phyloP scores from a whole-genome alignment of 257 asterid genomes.

The Solanum sejunctum region DNA sequence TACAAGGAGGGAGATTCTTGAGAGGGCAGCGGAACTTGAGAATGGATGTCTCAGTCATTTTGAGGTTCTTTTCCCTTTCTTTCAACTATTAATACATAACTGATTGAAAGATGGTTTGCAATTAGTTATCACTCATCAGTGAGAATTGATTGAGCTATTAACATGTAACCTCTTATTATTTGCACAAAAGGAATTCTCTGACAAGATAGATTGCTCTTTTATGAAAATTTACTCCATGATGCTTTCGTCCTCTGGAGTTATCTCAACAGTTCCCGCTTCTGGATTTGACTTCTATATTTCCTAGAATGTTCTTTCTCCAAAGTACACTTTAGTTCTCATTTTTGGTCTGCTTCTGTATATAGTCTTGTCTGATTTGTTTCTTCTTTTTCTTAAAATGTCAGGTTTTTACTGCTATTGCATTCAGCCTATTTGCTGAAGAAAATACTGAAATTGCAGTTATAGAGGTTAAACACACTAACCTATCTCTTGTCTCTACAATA shows the following conservation, averaged over 20 bases:
- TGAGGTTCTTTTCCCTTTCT: conserved; percentile 42
- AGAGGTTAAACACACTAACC: conserved; percentile 43
- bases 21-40: conserved; percentile 49
- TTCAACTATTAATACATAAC: background rate
- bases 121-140: background rate
- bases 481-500: background rate
- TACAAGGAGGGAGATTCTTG: conserved; percentile 40
- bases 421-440: conserved; percentile 78
- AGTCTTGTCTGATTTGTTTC: background rate
- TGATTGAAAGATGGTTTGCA: background rate
- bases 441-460: conserved; percentile 78
- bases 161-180: no score
- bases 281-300: background rate
- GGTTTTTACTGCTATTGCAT: conserved; percentile 86
- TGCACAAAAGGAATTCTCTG: no score
- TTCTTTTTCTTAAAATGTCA: conserved; percentile 14
- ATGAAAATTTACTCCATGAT: background rate
- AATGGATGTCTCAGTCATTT: conserved; percentile 69
- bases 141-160: background rate
- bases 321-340: background rate
- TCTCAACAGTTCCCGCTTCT: background rate
- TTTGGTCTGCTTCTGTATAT: background rate
- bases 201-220: no score
- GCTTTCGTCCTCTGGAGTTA: background rate
- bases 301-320: background rate